Evolutionary conservation across 1,139 yeast genomes (phyloP).

Genomic region (Hemisphaericaspora xylanilytica): DNA sequence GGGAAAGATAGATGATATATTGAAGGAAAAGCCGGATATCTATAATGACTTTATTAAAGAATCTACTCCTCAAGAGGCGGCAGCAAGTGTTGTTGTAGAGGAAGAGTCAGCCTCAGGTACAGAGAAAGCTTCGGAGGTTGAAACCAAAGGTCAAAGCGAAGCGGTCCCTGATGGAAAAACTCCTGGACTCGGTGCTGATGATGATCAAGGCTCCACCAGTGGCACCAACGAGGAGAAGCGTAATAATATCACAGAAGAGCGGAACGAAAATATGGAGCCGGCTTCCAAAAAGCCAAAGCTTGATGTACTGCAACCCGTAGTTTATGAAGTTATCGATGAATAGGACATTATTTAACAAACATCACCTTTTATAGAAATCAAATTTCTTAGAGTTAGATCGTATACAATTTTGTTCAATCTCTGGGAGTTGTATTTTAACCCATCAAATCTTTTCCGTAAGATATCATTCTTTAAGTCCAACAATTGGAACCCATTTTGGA

Average conservation of each 20-base stretch:
- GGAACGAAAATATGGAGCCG: not conserved
- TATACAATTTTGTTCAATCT: conserved; percentile 30
- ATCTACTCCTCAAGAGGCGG: not conserved
- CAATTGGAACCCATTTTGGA: conserved; percentile 29
- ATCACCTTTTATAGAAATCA: conserved; percentile 17
- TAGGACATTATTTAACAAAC: conserved; percentile 7
- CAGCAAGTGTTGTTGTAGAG: not conserved
- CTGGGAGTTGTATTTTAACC: conserved; percentile 30
- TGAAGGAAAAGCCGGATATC: conserved; percentile 31
- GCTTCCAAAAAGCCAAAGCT: not conserved
- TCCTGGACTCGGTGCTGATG: too few species aligned
- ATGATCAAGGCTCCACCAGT: too few species aligned
- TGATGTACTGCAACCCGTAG: not conserved
- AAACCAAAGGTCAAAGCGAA: too few species aligned
- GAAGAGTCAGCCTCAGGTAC: not conserved
- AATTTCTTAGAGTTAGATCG: conserved; percentile 23
- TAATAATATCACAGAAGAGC: not conserved
- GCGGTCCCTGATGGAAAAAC: too few species aligned
- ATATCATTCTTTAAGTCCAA: conserved; percentile 32
- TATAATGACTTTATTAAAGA: conserved; percentile 29
- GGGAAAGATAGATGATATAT: conserved; percentile 30
- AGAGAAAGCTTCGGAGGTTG: too few species aligned
- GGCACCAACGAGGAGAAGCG: not conserved
- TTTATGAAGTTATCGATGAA: conserved; percentile 1
- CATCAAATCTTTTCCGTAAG: conserved; percentile 29